Evolutionary conservation across 257 asterid genomes (phyloP).

Genomic region (Solanum piurae): DNA sequence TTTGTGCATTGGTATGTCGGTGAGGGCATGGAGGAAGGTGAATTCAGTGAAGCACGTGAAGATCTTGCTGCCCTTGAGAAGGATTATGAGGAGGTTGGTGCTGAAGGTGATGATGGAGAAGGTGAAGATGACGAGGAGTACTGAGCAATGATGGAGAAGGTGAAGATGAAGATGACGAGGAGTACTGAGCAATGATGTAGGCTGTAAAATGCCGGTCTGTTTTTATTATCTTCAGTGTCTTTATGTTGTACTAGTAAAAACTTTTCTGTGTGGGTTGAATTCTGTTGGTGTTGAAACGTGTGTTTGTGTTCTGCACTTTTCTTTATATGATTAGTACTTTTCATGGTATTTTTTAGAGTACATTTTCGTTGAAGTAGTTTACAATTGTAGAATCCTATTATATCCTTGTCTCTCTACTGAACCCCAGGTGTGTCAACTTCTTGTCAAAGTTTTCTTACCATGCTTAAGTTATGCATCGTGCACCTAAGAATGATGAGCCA

Average conservation of each 20-base stretch:
- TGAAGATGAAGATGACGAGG: background rate
- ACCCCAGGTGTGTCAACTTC: no score
- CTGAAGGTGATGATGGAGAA: background rate
- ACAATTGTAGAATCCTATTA: no score
- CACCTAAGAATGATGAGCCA: no score
- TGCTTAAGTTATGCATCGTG: no score
- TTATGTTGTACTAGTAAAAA: background rate
- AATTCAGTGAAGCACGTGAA: slow-evolving; percentile 6
- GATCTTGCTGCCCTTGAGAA: slow-evolving; percentile 8
- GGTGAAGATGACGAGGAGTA: slow-evolving; percentile 1
- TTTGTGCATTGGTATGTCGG: slow-evolving; percentile 11
- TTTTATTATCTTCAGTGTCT: background rate
- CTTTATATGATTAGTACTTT: background rate
- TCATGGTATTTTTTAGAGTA: background rate
- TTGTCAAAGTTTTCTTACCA: no score
- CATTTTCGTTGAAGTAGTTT: background rate
- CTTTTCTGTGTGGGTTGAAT: background rate
- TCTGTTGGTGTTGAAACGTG: background rate
- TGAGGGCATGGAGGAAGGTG: slow-evolving; percentile 13
- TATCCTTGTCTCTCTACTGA: no score
- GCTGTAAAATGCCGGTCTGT: background rate
- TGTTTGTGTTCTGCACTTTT: background rate
- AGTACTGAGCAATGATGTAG: background rate
- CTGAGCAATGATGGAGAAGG: background rate
- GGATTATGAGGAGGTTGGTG: slow-evolving; percentile 13